Conservation (phyloP, 192 early-diverging fungal species). For the Entomortierella lignicola region DNA sequence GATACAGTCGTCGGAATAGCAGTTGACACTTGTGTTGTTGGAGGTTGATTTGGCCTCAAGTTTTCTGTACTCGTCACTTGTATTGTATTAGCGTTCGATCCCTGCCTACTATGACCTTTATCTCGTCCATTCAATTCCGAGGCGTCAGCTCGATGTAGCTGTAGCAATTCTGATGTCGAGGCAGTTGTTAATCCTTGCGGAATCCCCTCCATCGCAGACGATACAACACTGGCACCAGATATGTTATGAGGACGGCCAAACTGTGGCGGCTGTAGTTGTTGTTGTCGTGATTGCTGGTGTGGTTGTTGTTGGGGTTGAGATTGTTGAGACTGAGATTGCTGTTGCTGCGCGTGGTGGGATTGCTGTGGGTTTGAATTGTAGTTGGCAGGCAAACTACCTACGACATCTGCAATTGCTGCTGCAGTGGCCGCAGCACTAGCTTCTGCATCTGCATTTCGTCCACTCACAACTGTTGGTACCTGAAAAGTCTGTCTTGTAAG, state of each 20-base stretch:
- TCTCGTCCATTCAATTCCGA: constrained; percentile 4
- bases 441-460: constrained; percentile 22
- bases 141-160: constrained; percentile 22
- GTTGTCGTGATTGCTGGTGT: constrained; percentile 10
- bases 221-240: background rate
- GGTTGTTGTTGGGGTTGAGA: constrained; percentile 14
- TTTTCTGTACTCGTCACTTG: background rate
- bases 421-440: constrained; percentile 34
- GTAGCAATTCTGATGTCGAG: constrained; percentile 19
- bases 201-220: constrained; percentile 29
- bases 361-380: constrained; percentile 4
- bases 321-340: constrained; percentile 9
- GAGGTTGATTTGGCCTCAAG: constrained; percentile 4
- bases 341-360: too few species aligned
- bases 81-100: constrained; percentile 7
- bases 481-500: constrained; percentile 22
- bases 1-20: constrained; percentile 21
- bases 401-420: constrained; percentile 36
- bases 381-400: constrained; percentile 22
- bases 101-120: constrained; percentile 36
- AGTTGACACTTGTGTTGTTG: constrained; percentile 5
- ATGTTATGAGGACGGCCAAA: constrained; percentile 17
- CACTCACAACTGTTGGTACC: constrained; percentile 16
- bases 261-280: constrained; percentile 1
- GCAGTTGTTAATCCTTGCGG: constrained; percentile 6